phyloP scores from a whole-genome alignment of 441 rosid genomes.

The Sinapis alba region DNA sequence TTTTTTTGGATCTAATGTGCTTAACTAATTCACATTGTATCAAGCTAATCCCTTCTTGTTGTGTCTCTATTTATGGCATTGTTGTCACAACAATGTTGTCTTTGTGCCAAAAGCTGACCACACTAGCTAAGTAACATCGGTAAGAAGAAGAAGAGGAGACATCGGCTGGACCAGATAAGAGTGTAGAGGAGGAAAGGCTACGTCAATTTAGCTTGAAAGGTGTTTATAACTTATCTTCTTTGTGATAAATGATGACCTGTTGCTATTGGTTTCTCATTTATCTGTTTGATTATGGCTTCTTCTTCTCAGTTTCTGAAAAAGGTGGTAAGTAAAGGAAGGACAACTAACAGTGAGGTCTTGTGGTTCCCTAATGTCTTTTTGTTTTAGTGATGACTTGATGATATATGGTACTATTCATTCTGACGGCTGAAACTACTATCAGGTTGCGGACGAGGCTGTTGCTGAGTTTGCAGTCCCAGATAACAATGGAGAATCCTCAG shows the following conservation, averaged over 20 bases:
- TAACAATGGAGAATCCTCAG: conserved; percentile 67
- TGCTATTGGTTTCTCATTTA: neutral
- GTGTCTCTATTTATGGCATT: too few species aligned
- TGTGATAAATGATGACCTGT: neutral
- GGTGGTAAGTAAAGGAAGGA: conserved; percentile 97
- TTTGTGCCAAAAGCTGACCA: neutral
- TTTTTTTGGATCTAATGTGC: neutral
- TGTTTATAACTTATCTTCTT: conserved; percentile 28
- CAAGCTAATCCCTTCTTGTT: neutral
- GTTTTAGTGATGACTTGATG: neutral
- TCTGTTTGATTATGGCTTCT: conserved; percentile 1
- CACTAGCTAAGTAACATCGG: conserved; percentile 42
- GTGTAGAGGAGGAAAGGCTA: conserved; percentile 65
- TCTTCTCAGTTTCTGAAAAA: conserved; percentile 88
- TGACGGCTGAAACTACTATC: conserved; percentile 49
- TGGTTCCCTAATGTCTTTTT: neutral
- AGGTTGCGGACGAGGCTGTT: conserved; percentile 99
- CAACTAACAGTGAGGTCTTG: conserved; percentile 89
- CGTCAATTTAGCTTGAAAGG: conserved; percentile 99
- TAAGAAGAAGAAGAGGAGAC: conserved; percentile 88
- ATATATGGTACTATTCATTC: conserved; percentile 26
- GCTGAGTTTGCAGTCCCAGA: conserved; percentile 95
- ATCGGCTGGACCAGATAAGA: conserved; percentile 85
- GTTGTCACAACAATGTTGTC: too few species aligned
- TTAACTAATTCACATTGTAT: neutral